Conservation (phyloP, 441 rosid genomes). For the Corymbia calophylla region DNA sequence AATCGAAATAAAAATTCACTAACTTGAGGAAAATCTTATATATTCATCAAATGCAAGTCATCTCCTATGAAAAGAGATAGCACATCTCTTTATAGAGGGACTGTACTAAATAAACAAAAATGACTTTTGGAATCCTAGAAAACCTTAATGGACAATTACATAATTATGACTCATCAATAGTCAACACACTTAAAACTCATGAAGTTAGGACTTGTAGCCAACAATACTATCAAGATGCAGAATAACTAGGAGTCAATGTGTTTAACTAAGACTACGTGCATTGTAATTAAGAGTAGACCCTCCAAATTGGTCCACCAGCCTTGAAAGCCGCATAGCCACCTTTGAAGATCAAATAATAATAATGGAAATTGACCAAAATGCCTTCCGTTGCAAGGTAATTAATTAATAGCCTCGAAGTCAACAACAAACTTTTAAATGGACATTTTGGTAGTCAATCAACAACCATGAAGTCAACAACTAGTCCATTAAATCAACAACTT, state of each 20-base stretch:
- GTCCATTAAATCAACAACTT: neutral
- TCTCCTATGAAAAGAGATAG: neutral
- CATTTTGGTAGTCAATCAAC: neutral
- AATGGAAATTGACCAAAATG: neutral
- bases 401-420: neutral
- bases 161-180: neutral
- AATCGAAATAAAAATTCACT: neutral
- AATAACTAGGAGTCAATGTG: neutral
- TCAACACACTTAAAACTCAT: neutral
- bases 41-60: neutral
- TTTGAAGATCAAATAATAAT: neutral
- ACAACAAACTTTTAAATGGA: neutral
- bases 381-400: neutral
- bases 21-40: neutral
- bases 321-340: neutral
- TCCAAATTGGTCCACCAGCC: neutral
- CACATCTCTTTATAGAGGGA: neutral
- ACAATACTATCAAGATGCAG: neutral
- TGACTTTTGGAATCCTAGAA: neutral
- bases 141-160: neutral
- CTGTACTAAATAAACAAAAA: neutral
- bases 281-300: neutral
- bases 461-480: neutral
- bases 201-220: neutral
- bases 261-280: neutral